Conservation (phyloP, 768 basidiomycete species). For the Amanita phalloides region DNA sequence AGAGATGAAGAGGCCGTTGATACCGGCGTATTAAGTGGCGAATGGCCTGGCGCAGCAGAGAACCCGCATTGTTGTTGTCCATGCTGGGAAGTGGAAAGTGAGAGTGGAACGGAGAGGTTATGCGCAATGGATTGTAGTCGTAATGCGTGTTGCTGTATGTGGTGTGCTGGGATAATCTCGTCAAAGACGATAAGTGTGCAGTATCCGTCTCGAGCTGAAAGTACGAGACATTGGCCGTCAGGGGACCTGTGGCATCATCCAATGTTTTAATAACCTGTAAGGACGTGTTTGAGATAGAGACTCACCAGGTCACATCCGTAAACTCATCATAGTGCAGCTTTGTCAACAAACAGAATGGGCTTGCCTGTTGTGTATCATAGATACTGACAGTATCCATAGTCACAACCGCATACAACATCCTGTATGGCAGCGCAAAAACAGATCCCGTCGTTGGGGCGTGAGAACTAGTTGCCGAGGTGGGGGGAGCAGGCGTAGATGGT, state of each 20-base stretch:
- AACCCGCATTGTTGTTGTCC: background rate
- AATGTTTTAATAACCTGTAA: conserved; percentile 2
- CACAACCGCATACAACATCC: conserved; percentile 91
- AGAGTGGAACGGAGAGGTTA: conserved; percentile 62
- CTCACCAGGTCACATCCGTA: conserved; percentile 92
- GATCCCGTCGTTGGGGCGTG: conserved; percentile 33
- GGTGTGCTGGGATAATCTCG: conserved; percentile 81
- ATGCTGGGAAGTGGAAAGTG: conserved; percentile 17
- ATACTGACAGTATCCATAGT: conserved; percentile 94
- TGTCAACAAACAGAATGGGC: conserved; percentile 83
- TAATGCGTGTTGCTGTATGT: conserved; percentile 84
- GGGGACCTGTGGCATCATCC: conserved; percentile 58
- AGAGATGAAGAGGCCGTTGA: background rate
- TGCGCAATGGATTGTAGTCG: conserved; percentile 89
- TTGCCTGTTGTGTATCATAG: conserved; percentile 94
- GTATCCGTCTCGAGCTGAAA: conserved; percentile 93
- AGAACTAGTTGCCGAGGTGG: conserved; percentile 5
- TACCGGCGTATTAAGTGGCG: conserved; percentile 1
- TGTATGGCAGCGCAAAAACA: conserved; percentile 83
- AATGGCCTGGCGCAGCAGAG: background rate
- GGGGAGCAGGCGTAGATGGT: conserved; percentile 36
- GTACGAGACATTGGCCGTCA: conserved; percentile 86
- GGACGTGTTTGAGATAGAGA: conserved; percentile 1
- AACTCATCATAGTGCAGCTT: conserved; percentile 97
- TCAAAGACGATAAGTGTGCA: conserved; percentile 94